These are phyloP conservation scores for Apiotrichum sp. DNA, from an alignment of 1,284 basidiomycete genomes.

Conservation along the genomic window DNA sequence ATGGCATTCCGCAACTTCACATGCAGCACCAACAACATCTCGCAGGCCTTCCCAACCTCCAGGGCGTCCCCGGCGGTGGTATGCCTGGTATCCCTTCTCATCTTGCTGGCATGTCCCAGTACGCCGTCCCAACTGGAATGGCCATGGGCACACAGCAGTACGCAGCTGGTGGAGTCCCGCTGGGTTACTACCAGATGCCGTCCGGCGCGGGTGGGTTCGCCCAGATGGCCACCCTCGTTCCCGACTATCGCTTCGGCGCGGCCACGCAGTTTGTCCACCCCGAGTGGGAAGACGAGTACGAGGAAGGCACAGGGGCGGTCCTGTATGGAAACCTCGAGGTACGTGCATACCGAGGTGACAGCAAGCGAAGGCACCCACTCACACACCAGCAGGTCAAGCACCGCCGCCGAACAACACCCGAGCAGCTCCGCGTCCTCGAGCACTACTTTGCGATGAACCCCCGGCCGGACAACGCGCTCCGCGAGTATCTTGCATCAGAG, in stretches of 20 bases:
- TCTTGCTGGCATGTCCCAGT: neutral
- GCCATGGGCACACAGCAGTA: slow-evolving; percentile 2
- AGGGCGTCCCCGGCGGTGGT: neutral
- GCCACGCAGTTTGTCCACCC: slow-evolving; percentile 11
- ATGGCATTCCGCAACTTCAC: slow-evolving; percentile 20
- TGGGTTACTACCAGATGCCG: slow-evolving; percentile 11
- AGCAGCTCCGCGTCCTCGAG: slow-evolving; percentile 80
- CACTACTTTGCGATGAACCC: slow-evolving; percentile 75
- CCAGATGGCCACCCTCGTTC: slow-evolving; percentile 14
- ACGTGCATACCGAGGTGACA: slow-evolving; percentile 1
- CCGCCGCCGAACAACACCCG: slow-evolving; percentile 71
- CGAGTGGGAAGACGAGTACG: slow-evolving; percentile 25
- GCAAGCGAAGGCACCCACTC: neutral
- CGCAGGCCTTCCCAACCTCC: neutral
- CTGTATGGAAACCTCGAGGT: slow-evolving; percentile 27
- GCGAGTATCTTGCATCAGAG: slow-evolving; percentile 70
- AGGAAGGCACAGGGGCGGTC: slow-evolving; percentile 19
- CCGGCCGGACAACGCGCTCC: slow-evolving; percentile 75
- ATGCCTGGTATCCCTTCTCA: neutral
- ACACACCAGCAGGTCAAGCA: slow-evolving; percentile 64
- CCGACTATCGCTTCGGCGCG: slow-evolving; percentile 12
- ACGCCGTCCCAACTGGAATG: neutral
- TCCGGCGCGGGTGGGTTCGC: neutral
- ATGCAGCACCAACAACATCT: slow-evolving; percentile 2
- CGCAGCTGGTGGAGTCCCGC: neutral